Base-by-base conservation (phyloP, 768 basidiomycete species). In the Dendrothele bispora region DNA sequence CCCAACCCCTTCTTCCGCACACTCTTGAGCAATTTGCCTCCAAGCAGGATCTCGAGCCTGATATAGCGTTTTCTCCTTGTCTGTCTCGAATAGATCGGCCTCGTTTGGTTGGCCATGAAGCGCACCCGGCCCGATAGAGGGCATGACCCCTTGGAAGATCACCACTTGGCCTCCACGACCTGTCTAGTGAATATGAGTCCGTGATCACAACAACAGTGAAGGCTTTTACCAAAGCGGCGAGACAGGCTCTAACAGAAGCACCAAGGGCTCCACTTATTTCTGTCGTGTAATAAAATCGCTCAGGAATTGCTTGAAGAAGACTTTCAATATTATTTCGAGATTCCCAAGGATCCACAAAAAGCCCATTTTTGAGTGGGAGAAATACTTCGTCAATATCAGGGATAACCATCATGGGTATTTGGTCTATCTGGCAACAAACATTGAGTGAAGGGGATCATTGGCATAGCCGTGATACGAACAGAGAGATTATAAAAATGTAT, bases 331-430 rank as follows among this genome's bases (percentile, higher is more conserved):
- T 72, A 26, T 72, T 55, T 52, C 84, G 77, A 38, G 83, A 85
- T 50, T 85, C 80, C 43, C 59, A 51, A 12, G 91, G 86, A 50
- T 90, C 78, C 8, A 86, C 92, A 50, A 98, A 88, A 32, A 95
- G 71, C 2, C 85, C 87, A 5, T 74, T 68, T 17, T 72, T 71
- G 20, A 92, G 63, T 0, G 97, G 97, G 2, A 89, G 65, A 65
- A 95, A 98, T 17, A 93, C 83, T 46, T 99, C 97, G n/a, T 92
- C 87, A 29, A 98, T 67, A 61, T 98, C 97, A 1, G 89, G 71
- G 7, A 98, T 79, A 36, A 98, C 80, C 36, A 95, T 72, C 75
- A 95, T 86, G 28, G 75, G 74, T 2, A 81, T 74, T 55, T 74
- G 69, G 61, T 78, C 70, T 58, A 72, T 67, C 74, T 78, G 38